A percentile compares a stretch with the other conserved stretches of the same genome.
These are phyloP conservation scores for Rosa multiflora DNA, from an alignment of 306 rosid genomes.

Conservation along the genomic window DNA sequence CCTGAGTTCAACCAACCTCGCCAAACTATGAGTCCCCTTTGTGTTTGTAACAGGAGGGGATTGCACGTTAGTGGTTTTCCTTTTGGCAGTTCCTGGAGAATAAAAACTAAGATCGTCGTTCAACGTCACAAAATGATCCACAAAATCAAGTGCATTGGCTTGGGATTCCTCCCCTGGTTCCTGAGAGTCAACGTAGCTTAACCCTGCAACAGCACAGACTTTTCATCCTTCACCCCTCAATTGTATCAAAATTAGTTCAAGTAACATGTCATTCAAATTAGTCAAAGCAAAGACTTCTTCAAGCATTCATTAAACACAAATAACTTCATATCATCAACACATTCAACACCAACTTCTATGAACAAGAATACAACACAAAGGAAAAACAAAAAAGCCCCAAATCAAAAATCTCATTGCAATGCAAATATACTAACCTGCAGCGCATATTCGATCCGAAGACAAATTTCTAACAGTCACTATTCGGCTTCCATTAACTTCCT, in stretches of 20 bases:
- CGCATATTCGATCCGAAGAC: conserved; percentile 22
- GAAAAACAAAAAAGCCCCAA: neutral
- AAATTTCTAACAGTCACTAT: conserved; percentile 19
- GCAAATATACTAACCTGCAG: conserved; percentile 40
- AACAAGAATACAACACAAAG: neutral
- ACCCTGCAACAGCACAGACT: conserved; percentile 21
- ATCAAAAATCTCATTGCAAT: conserved; percentile 11
- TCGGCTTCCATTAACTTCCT: conserved; percentile 44
- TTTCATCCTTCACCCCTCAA: conserved; percentile 17
- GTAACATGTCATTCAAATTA: conserved; percentile 40
- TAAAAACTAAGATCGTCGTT: conserved; percentile 20
- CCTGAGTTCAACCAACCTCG: conserved; percentile 37
- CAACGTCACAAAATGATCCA: conserved; percentile 54
- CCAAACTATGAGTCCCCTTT: conserved; percentile 49
- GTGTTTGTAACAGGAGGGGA: conserved; percentile 41
- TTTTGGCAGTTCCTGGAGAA: conserved; percentile 29
- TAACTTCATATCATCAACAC: neutral
- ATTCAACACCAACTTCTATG: neutral
- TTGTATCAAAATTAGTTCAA: conserved; percentile 21
- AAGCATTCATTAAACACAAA: neutral
- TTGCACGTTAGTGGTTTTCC: conserved; percentile 37
- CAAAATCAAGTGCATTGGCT: conserved; percentile 55
- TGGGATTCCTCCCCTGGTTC: conserved; percentile 47
- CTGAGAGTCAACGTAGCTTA: conserved; percentile 36
- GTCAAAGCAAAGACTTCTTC: conserved; percentile 18